Evolutionary conservation across 2,329 filamentous ascomycete genomes (phyloP).

Genomic region (Stemphylium lycopersici): DNA sequence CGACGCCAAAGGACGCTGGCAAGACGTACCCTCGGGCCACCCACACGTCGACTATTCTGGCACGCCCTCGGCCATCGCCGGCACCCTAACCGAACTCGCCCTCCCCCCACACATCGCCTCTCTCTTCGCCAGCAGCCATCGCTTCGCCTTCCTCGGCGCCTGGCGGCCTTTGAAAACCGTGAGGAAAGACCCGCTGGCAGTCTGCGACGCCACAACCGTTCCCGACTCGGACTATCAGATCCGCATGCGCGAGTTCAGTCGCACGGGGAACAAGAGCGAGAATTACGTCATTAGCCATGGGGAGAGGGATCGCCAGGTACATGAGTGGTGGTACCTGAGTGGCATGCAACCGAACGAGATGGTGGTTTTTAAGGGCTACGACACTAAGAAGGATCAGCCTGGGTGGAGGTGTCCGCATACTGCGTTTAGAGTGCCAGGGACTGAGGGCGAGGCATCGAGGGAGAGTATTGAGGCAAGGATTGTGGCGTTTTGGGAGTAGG

Average conservation of each 20-base stretch:
- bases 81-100: constrained; percentile 24
- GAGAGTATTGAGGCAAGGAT: constrained; percentile 37
- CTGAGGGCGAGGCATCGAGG: constrained; percentile 20
- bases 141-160: constrained; percentile 38
- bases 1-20: constrained; percentile 55
- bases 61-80: constrained; percentile 9
- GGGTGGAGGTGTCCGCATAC: constrained; percentile 37
- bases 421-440: constrained; percentile 26
- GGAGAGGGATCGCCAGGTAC: constrained; percentile 9
- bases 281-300: constrained; percentile 29
- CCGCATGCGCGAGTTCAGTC: constrained; percentile 20
- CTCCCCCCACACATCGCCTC: constrained; percentile 14
- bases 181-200: constrained; percentile 32
- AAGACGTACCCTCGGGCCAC: constrained; percentile 29
- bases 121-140: constrained; percentile 12
- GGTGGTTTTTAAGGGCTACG: constrained; percentile 36
- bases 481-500: constrained; percentile 26
- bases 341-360: constrained; percentile 30
- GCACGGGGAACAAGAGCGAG: constrained; percentile 20
- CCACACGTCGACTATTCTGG: constrained; percentile 31
- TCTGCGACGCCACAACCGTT: constrained; percentile 28
- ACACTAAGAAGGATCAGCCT: constrained; percentile 20
- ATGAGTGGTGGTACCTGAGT: constrained; percentile 39
- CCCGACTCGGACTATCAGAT: constrained; percentile 26
- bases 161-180: constrained; percentile 38